Conservation (phyloP, 352 stramenopile species). For the Globisporangium apiculatum region DNA sequence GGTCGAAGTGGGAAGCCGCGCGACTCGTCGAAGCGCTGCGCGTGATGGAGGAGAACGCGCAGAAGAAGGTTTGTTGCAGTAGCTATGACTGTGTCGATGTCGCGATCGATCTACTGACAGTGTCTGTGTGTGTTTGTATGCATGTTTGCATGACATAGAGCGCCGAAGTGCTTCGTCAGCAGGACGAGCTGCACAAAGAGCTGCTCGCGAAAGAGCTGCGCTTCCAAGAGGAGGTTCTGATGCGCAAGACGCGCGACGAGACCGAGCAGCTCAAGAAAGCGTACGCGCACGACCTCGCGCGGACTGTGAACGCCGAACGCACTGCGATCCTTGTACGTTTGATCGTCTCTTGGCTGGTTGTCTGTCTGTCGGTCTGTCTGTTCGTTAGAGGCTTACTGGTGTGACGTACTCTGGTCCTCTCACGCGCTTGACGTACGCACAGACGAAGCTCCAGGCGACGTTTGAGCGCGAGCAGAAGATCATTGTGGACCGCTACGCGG, state of each 20-base stretch:
- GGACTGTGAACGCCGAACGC: slow-evolving; percentile 55
- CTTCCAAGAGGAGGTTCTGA: slow-evolving; percentile 63
- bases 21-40: slow-evolving; percentile 63
- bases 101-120: background rate
- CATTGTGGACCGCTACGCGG: slow-evolving; percentile 43
- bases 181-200: slow-evolving; percentile 72
- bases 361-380: no score
- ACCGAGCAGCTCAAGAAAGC: slow-evolving; percentile 57
- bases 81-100: background rate
- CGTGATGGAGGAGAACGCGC: slow-evolving; percentile 71
- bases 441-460: slow-evolving; percentile 48
- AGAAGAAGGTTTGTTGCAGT: slow-evolving; percentile 42
- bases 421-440: no score
- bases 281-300: slow-evolving; percentile 48
- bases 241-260: slow-evolving; percentile 52
- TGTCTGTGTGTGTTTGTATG: no score
- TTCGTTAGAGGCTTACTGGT: no score
- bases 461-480: slow-evolving; percentile 58
- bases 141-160: slow-evolving; percentile 15
- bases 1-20: slow-evolving; percentile 79
- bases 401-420: no score
- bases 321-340: slow-evolving; percentile 30
- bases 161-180: slow-evolving; percentile 43
- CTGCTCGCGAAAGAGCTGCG: slow-evolving; percentile 67
- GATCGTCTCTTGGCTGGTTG: no score